Evolutionary conservation across 2,329 filamentous ascomycete genomes (phyloP).

Genomic region (Truncatella angustata): DNA sequence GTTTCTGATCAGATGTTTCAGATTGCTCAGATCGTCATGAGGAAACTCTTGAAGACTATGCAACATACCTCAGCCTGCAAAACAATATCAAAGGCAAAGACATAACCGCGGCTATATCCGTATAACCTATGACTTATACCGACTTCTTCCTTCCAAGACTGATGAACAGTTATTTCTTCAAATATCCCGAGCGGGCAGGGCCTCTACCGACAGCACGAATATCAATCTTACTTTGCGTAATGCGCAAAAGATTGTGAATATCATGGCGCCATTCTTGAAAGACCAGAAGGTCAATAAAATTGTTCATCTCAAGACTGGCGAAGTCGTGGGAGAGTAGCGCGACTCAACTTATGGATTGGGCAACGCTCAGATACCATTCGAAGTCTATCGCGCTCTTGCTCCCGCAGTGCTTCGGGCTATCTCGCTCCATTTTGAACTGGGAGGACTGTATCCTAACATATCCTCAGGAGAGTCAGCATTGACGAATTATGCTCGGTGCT

Average conservation of each 20-base stretch:
- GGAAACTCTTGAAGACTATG: constrained; percentile 65
- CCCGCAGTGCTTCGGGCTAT: constrained; percentile 62
- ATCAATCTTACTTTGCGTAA: constrained; percentile 38
- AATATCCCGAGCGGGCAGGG: constrained; percentile 45
- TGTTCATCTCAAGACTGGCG: constrained; percentile 52
- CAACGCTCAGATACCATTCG: constrained; percentile 61
- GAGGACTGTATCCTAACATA: background rate
- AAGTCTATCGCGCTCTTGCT: constrained; percentile 62
- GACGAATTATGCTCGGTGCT: background rate
- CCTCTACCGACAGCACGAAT: background rate
- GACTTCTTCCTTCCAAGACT: constrained; percentile 60
- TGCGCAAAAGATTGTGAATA: constrained; percentile 57
- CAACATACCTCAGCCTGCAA: constrained; percentile 56
- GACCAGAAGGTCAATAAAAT: constrained; percentile 53
- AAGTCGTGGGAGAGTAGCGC: constrained; percentile 61
- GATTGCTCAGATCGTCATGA: constrained; percentile 64
- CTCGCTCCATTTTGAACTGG: constrained; percentile 40
- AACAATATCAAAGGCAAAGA: constrained; percentile 50
- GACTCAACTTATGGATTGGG: constrained; percentile 60
- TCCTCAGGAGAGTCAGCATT: constrained; percentile 9
- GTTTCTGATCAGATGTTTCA: too few species aligned
- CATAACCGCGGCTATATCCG: constrained; percentile 53
- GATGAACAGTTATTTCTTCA: constrained; percentile 57
- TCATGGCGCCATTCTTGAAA: constrained; percentile 51
- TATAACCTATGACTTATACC: constrained; percentile 55